Base-by-base conservation (phyloP, 192 early-diverging fungal genomes). In the Podila minutissima region DNA sequence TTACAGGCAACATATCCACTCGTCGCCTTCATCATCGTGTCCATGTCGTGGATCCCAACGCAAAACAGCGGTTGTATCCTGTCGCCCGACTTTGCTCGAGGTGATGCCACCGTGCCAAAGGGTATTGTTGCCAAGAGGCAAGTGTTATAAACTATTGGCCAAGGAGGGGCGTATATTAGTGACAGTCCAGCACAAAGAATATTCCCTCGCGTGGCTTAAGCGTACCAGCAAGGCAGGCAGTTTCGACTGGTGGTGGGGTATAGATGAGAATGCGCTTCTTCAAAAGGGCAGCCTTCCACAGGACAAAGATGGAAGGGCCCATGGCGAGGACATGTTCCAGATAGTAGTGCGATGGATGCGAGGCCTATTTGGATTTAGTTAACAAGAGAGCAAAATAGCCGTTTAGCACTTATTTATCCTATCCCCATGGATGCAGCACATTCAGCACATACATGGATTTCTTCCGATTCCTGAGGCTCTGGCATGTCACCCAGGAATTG, bases 211-310 rank as follows among this genome's bases (percentile, higher is more conserved):
- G 12, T 46, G 41, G 15, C 12, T 8, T 2, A 20, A 7, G 17
- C 50, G 67, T 81, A 89, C 88, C 88, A 46, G 66, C 75, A 46
- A 87, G 83, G 64, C 89, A 88, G 2, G 74, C 62, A 12, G 70
- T 35, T 62, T 85, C 83, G 41, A 90, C 82, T 26, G 89, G 89
- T 3, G 87, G 81, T 19, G 65, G 55, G 61, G 83, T 75, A 65
- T 83, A 78, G 3, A 90, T 83, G 59, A 90, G 67, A 57, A 90
- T 87, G 20, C 87, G 82, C 59, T 87, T 86, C 60, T 69, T 83
- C 51, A 84, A 57, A 38, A 90, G 59, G 4, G 83, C 86, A 5
- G 87, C 83, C 46, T 87, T 88, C 89, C 89, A 90, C 5, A 90
- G 57, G 7, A 76, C 48, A 71, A 85, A 90, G 35, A 90, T 73